Base-by-base conservation (phyloP, 1,139 yeast species). In the Nakaseomyces uthaithaninus region DNA sequence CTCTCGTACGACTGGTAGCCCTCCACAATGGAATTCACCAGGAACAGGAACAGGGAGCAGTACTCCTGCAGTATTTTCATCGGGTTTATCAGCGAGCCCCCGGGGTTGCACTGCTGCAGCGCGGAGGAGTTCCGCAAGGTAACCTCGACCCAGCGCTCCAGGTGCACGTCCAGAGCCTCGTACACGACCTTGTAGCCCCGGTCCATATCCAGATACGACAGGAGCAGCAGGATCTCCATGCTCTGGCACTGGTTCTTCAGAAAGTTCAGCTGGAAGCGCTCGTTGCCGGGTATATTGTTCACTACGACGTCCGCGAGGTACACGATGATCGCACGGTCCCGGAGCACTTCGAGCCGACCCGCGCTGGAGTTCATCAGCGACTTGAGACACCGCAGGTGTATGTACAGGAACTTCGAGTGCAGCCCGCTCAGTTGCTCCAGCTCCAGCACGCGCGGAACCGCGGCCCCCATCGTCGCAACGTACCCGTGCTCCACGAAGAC, bases 341-440 rank as follows among this genome's bases (percentile, higher is more conserved):
- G 19, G 25, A 31, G 14, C 16, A 31, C 35, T n/a, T 19, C 17
- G 17, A 31, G 16, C 17, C 35, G n/a, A 10, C 35, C 35, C 4
- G 19, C 35, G 12, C 15, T 17, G 17, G 35, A 31, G 28, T 42
- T 45, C 36, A 43, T 35, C 27, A 46, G 30, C 11, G 47, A 38
- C 31, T 46, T 47, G 36, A 43, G 38, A 36, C 51, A 47, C 18
- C 47, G 36, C 12, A 47, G 43, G 30, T 40, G 46, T 12, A 47
- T 44, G 39, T 43, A 47, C 9, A 30, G 17, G 18, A 33, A 20
- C 22, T 37, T 38, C 15, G 35, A 31, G 25, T 31, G 19, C 17
- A 19, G 16, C n/a, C 15, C 35, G 17, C 20, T 19, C 17, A 31
- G 16, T 14, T 31, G 35, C 15, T 31, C 35, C 24, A 31, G 18